Conservation (phyloP, 805 yeast species). For the Wickerhamomyces xylosicus region DNA sequence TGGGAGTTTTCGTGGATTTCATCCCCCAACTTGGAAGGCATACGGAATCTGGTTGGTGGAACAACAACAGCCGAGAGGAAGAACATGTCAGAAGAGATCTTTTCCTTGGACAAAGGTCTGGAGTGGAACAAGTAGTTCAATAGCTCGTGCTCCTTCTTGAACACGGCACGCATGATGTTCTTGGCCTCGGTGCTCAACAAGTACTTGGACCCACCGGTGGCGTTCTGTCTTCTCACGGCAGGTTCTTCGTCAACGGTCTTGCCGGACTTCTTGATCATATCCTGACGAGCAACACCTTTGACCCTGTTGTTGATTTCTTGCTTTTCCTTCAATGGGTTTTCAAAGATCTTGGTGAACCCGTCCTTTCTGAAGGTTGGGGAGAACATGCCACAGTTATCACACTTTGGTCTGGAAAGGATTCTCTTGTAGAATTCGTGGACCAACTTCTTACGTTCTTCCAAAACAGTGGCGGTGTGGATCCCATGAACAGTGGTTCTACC, state of each 20-base stretch:
- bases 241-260: slow-evolving; percentile 14
- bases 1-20: slow-evolving; percentile 92
- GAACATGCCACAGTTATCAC: slow-evolving; percentile 94
- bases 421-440: slow-evolving; percentile 69
- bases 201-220: slow-evolving; percentile 71
- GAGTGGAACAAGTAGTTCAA: slow-evolving; percentile 73
- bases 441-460: slow-evolving; percentile 72
- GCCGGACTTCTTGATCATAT: slow-evolving; percentile 37
- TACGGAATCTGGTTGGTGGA: slow-evolving; percentile 93
- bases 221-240: slow-evolving; percentile 16
- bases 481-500: slow-evolving; percentile 66
- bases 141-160: slow-evolving; percentile 59
- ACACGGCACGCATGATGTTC: slow-evolving; percentile 66
- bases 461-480: slow-evolving; percentile 71
- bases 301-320: slow-evolving; percentile 74
- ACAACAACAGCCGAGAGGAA: slow-evolving; percentile 84
- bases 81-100: slow-evolving; percentile 67
- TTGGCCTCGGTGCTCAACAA: slow-evolving; percentile 82
- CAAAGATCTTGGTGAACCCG: slow-evolving; percentile 88
- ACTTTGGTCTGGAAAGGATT: slow-evolving; percentile 67
- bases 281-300: slow-evolving; percentile 68
- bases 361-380: slow-evolving; percentile 93
- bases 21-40: slow-evolving; percentile 95
- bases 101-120: slow-evolving; percentile 46
- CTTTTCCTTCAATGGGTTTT: slow-evolving; percentile 73